Base-by-base conservation (phyloP, 192 early-diverging fungal genomes). In the Backusella parvicylindrica region DNA sequence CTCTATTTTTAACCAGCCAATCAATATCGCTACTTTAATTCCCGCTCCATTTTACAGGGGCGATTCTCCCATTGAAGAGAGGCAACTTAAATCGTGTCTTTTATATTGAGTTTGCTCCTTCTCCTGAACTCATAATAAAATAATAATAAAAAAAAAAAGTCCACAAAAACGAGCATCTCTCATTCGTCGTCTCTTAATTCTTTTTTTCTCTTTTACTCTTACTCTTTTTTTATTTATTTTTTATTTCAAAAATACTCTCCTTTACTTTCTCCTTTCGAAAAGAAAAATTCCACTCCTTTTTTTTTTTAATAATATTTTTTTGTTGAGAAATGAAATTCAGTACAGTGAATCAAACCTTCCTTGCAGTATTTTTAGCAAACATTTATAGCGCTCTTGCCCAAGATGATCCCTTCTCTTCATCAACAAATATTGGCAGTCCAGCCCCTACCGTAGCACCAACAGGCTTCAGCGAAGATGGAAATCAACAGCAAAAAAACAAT, bases 201-300 rank as follows among this genome's bases (percentile, higher is more conserved):
- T 56, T 56, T 71, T 71, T 71, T 21, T 50, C 37, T 50, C 37
- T 50, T 71, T 31, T 53, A 49, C 12, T 32, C 37, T 38, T 37
- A 37, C 63, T 12, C 30, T 31, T 30, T 47, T 75, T 66, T 75
- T 75, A 50, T 75, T 32, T 40, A 66, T 65, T 74, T 74, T 36
- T 30, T 26, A 13, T n/a, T 16, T 72, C 41, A 53, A 33, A 6
- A 33, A 26, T 70, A 28, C 50, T 23, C 37, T 74, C 72, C 64
- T 74, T 32, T 66, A 32, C 72, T 32, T n/a, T 65, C 72, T 35
- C 64, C 36, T 56, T 56, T 56, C 21, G 50, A 56, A 47, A 47
- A 47, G n/a, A 47, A 47, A 56, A 26, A n/a, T 21, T 56, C 50
- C 50, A 26, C n/a, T 56, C 50, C 50, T 56, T 47, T 53, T 60